A percentile compares a stretch with the other conserved stretches of the same genome.
Evolutionary conservation across 768 basidiomycete genomes (phyloP).

Genomic region (Mycena galericulata): DNA sequence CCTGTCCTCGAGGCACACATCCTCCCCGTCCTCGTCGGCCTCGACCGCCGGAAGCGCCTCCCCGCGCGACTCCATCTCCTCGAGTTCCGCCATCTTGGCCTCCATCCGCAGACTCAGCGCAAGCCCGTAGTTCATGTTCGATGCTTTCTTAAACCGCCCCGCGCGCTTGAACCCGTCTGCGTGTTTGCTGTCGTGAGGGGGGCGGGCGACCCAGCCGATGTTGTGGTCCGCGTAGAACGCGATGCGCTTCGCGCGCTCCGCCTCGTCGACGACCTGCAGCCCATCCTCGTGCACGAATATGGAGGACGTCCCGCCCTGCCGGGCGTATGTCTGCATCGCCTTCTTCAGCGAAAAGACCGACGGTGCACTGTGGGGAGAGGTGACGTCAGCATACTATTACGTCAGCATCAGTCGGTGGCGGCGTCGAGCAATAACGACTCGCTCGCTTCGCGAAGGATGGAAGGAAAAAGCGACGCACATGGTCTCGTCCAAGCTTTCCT

Average conservation of each 20-base stretch:
- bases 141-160: slow-evolving; percentile 92
- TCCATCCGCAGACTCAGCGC: slow-evolving; percentile 74
- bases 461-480: slow-evolving; percentile 69
- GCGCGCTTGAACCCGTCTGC: slow-evolving; percentile 83
- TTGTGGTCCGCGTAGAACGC: not conserved
- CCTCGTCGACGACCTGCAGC: slow-evolving; percentile 63
- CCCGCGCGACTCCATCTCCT: too few relatives aligned
- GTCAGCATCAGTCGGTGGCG: too few relatives aligned
- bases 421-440: too few relatives aligned
- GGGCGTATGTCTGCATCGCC: slow-evolving; percentile 91
- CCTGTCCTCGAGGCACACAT: slow-evolving; percentile 69
- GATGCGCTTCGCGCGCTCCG: not conserved
- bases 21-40: too few relatives aligned
- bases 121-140: slow-evolving; percentile 88
- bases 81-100: slow-evolving; percentile 61
- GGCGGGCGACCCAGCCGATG: not conserved
- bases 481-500: slow-evolving; percentile 83
- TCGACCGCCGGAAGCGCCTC: too few relatives aligned
- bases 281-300: slow-evolving; percentile 90
- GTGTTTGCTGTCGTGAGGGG: slow-evolving; percentile 61
- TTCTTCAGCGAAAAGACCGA: slow-evolving; percentile 84
- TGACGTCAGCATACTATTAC: slow-evolving; percentile 10
- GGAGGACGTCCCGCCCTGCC: slow-evolving; percentile 86
- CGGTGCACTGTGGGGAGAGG: slow-evolving; percentile 60
- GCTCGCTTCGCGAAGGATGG: too few relatives aligned